Base-by-base conservation (phyloP, 306 rosid species). In the Hippophae tibetana region DNA sequence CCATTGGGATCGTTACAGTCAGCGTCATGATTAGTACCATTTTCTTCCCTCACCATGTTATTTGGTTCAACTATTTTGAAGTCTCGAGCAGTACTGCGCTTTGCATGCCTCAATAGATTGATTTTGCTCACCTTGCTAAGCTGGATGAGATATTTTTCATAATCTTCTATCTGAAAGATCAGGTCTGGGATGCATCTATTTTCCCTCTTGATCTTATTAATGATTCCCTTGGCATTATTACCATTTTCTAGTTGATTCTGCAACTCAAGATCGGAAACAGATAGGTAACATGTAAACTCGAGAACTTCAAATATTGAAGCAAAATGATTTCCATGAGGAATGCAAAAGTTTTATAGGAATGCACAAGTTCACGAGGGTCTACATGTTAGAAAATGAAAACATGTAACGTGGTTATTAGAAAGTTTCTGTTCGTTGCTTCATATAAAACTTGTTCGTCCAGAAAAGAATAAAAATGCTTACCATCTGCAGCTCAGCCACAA, bases 131-230 rank as follows among this genome's bases (percentile, higher is more conserved):
- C 71, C 74, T 76, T 72, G 68, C 81, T 67, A 12, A 71, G 74
- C 65, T 68, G 74, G 71, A 76, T 76, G 44, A 76, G 77, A 60
- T 62, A 63, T 48, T 76, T 76, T 41, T 76, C 81, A 41, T 68
- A 76, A 45, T 76, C 81, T 63, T 76, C 81, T 12, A 76, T 72
- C n/a, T 76, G 78, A 64, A 63, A 72, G 43, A 76, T 71, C 60
- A 76, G 63, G 44, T 76, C 77, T 1, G 78, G 77, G 46, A 76
- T 63, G 62, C 77, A 72, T 60, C 64, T 72, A 59, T 76, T 72
- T 55, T 76, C 81, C 67, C 74, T 72, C 65, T 72, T 76, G 14
- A 76, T 76, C 58, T 47, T 76, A 63, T 52, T 68, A 42, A 76
- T 62, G 42, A 60, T 68, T 47, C 71, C 74, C 60, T 60, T 72